These are phyloP conservation scores for Rubus idaeus DNA, from an alignment of 306 rosid species.

Conservation along the genomic window DNA sequence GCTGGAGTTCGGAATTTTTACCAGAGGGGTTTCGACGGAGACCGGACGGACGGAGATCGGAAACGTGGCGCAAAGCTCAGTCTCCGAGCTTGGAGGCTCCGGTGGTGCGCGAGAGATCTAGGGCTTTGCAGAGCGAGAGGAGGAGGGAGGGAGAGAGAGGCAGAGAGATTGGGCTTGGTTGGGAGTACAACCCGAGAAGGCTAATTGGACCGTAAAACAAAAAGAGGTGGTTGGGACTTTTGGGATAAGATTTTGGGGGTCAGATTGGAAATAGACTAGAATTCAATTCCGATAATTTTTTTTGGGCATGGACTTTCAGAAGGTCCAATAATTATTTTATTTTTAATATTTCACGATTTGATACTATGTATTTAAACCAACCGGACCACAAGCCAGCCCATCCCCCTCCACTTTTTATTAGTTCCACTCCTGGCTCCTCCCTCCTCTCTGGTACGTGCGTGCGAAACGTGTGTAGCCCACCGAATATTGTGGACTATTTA, in stretches of 20 bases:
- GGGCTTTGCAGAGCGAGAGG: slow-evolving; percentile 53
- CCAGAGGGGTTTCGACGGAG: slow-evolving; percentile 14
- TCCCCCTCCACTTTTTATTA: no score
- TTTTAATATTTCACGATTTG: background rate
- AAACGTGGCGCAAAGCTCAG: slow-evolving; percentile 34
- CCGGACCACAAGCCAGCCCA: slow-evolving; percentile 38
- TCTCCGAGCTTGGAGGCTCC: slow-evolving; percentile 37
- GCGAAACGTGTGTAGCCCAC: slow-evolving; percentile 31
- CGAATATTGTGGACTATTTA: slow-evolving; percentile 28
- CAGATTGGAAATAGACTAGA: slow-evolving; percentile 25
- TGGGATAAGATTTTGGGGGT: slow-evolving; percentile 39
- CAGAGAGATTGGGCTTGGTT: slow-evolving; percentile 77
- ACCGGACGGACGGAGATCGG: background rate
- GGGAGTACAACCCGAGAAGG: slow-evolving; percentile 63
- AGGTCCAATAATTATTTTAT: slow-evolving; percentile 55
- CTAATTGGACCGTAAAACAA: slow-evolving; percentile 76
- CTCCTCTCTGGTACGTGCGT: slow-evolving; percentile 14
- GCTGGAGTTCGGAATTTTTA: slow-evolving; percentile 15
- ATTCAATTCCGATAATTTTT: slow-evolving; percentile 15
- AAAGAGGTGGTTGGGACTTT: slow-evolving; percentile 25
- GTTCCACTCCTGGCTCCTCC: background rate
- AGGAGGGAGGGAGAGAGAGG: slow-evolving; percentile 1
- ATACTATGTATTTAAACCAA: background rate
- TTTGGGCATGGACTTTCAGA: slow-evolving; percentile 43
- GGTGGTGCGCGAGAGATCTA: slow-evolving; percentile 57